Percentiles rank a stretch among this genome's conserved stretches.
Evolutionary conservation across 163 green algal species (phyloP).

Genomic region (Chloromonas sp.): DNA sequence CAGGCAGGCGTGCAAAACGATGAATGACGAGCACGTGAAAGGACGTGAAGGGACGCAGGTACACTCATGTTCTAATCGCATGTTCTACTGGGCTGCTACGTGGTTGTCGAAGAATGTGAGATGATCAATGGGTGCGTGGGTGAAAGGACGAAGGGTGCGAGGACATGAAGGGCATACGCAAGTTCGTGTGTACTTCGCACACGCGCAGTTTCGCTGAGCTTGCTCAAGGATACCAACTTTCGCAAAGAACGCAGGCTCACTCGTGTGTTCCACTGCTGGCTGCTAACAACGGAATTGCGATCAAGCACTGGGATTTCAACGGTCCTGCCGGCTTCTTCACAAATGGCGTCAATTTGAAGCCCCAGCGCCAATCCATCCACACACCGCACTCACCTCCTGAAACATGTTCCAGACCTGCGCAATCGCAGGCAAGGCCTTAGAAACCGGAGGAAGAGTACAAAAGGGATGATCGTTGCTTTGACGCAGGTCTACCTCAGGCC

Average conservation of each 20-base stretch:
- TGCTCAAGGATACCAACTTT: not conserved
- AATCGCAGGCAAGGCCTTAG: not conserved
- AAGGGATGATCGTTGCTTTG: no score
- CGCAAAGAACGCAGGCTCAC: not conserved
- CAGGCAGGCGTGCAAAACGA: not conserved
- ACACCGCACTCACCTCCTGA: not conserved
- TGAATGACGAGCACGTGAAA: not conserved
- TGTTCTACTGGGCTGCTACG: no score
- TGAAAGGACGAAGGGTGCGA: not conserved
- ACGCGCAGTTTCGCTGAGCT: not conserved
- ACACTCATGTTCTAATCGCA: not conserved
- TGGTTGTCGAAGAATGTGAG: no score
- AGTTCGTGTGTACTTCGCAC: not conserved
- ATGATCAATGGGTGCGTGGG: not conserved
- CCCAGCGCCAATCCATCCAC: no score
- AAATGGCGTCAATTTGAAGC: no score
- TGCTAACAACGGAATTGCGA: not conserved
- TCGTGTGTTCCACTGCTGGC: not conserved
- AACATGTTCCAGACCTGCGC: slow-evolving; percentile 10
- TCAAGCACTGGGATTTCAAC: not conserved
- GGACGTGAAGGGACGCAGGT: not conserved
- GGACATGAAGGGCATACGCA: not conserved
- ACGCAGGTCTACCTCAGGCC: no score
- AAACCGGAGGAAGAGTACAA: no score
- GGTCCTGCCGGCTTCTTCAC: no score